Evolutionary conservation across 2,329 filamentous ascomycete species (phyloP).

Genomic region (Furcasterigmium furcatum): DNA sequence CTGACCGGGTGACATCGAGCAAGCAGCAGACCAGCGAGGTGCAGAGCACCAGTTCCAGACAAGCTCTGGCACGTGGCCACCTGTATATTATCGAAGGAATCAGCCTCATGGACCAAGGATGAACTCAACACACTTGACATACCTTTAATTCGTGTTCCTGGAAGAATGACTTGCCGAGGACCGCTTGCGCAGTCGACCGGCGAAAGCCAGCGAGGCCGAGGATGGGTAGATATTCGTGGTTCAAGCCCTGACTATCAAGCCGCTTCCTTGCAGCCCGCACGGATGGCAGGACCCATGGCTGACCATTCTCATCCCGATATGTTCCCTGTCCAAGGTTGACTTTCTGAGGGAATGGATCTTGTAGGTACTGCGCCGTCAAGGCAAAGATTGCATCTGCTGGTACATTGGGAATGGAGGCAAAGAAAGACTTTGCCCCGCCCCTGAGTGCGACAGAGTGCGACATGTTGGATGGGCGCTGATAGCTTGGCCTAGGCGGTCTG

Average conservation of each 20-base stretch:
- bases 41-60: slow-evolving; percentile 36
- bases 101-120: no score
- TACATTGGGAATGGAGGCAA: slow-evolving; percentile 5
- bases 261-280: slow-evolving; percentile 22
- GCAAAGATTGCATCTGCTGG: slow-evolving; percentile 29
- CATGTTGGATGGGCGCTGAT: no score
- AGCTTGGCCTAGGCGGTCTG: no score
- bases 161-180: no score
- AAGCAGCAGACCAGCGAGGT: slow-evolving; percentile 28
- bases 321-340: slow-evolving; percentile 34
- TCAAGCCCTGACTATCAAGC: slow-evolving; percentile 14
- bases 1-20: slow-evolving; percentile 17
- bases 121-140: no score
- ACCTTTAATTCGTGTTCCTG: no score
- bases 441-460: no score
- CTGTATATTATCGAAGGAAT: no score
- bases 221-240: slow-evolving; percentile 36
- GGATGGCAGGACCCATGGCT: slow-evolving; percentile 34
- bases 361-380: slow-evolving; percentile 25
- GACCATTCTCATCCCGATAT: slow-evolving; percentile 32
- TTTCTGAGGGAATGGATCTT: slow-evolving; percentile 25
- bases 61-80: slow-evolving; percentile 31
- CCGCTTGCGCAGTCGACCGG: no score
- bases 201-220: no score
- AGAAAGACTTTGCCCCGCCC: neutral